phyloP scores from a whole-genome alignment of 2,329 filamentous ascomycete genomes.

The Cercospora janseana region DNA sequence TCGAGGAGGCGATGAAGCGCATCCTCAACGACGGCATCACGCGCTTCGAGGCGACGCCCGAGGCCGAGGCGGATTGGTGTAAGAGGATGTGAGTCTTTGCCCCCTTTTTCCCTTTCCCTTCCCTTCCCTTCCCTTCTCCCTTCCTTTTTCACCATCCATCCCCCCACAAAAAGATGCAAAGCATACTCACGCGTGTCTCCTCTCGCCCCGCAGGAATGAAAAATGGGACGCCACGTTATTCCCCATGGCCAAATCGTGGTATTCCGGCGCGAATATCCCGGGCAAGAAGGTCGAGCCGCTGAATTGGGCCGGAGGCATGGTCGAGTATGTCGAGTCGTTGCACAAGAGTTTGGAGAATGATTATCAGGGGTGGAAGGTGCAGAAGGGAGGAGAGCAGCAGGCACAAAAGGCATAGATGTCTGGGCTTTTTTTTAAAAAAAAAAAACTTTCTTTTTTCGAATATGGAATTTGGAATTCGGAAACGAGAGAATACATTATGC shows the following conservation, averaged over 20 bases:
- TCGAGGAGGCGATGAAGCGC: constrained; percentile 46
- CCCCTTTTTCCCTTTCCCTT: constrained; percentile 33
- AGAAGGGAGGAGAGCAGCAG: constrained; percentile 22
- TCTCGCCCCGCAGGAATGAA: constrained; percentile 24
- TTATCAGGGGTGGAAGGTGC: constrained; percentile 33
- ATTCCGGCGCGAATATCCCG: constrained; percentile 44
- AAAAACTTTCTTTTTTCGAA: too few species aligned
- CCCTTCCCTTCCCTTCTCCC: constrained; percentile 34
- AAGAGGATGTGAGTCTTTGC: constrained; percentile 26
- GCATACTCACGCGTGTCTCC: constrained; percentile 29
- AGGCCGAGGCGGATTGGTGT: constrained; percentile 46
- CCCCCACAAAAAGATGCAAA: not conserved
- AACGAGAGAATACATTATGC: too few species aligned
- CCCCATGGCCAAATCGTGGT: constrained; percentile 38
- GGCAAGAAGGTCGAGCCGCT: constrained; percentile 48
- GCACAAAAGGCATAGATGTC: constrained; percentile 9
- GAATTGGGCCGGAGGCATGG: constrained; percentile 47
- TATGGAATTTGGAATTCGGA: too few species aligned
- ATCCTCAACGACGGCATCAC: constrained; percentile 39
- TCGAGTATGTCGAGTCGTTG: constrained; percentile 30
- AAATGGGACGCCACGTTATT: constrained; percentile 35
- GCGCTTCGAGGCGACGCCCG: constrained; percentile 40
- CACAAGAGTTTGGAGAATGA: constrained; percentile 33
- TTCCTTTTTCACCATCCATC: not conserved
- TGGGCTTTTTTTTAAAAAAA: too few species aligned